Evolutionary conservation across 2,329 filamentous ascomycete genomes (phyloP).

Genomic region (Colletotrichum phormii): DNA sequence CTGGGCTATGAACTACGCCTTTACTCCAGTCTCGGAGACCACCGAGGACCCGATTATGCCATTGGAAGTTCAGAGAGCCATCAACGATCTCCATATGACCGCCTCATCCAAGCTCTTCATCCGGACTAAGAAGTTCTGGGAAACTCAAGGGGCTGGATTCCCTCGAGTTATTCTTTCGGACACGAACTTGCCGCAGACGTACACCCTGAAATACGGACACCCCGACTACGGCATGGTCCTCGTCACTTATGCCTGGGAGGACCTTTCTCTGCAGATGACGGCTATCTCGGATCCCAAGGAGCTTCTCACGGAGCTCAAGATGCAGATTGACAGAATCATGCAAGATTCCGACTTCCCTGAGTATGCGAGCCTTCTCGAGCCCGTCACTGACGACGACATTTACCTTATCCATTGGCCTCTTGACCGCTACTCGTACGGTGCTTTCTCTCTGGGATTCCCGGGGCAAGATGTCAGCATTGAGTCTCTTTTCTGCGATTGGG

Average conservation of each 20-base stretch:
- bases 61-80: background rate
- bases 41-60: conserved; percentile 2
- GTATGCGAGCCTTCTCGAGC: background rate
- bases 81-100: conserved; percentile 16
- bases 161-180: conserved; percentile 10
- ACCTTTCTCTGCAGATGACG: conserved; percentile 1
- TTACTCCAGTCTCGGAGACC: background rate
- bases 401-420: conserved; percentile 18
- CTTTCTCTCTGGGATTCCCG: conserved; percentile 11
- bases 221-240: conserved; percentile 5
- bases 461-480: conserved; percentile 9
- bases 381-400: conserved; percentile 14
- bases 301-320: conserved; percentile 5
- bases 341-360: background rate
- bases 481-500: conserved; percentile 17
- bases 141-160: conserved; percentile 1
- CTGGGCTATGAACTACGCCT: background rate
- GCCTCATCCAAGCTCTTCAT: conserved; percentile 20
- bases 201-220: background rate
- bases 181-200: conserved; percentile 3
- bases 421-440: conserved; percentile 15
- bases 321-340: background rate
- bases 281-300: conserved; percentile 2
- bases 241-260: conserved; percentile 3
- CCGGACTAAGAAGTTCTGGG: conserved; percentile 15